Evolutionary conservation across 768 basidiomycete genomes (phyloP), one percentile per base, ranked within the genome.

Genomic region (Trametes punicea): DNA sequence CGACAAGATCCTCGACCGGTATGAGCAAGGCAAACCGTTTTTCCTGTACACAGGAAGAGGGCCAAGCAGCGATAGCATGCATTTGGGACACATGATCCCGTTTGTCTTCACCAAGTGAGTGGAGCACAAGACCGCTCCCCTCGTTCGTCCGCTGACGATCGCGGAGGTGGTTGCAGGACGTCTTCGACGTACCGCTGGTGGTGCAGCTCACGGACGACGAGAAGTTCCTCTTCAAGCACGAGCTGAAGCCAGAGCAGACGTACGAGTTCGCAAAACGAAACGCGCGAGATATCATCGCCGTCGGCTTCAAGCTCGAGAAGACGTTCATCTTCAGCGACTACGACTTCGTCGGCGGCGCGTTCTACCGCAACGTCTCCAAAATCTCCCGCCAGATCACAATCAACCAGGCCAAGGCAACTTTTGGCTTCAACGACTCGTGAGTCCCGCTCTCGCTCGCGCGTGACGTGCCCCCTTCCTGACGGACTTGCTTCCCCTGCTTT

Each of bases 151-250:
- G 15, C 11, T 51, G 57, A 16, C 16, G 45, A 7, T 18, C 34
- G 41, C 50, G 27, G 47, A 97, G 94, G 70, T 98, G 96, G 95
- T 69, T 99, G 59, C 97, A 99, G 73, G 91, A 94, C 53, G 91
- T 96, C 18, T 98, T 99, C 69, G 81, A 94, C 58, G 91, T 92
- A 6, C 95, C 97, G 4, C 76, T 98, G 29, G 97, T 99, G 55
- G 79, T 99, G 54, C 97, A 99, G 70, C 81, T 99, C 2, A 99
- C 97, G 92, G 97, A 99, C 66, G 97, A 99, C 70, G 97, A 99
- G 70, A 99, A 99, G 71, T 99, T 98, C 77, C 73, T 99, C 44
- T 97, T 99, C 81, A 96, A 98, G 71, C 90, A 93, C 52, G 89
- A 90, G 62, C 82, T 97, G 57, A 95, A 92, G 69, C 79, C 90